phyloP scores from a whole-genome alignment of 176 grass and related monocot genomes.

The Raddia distichophylla region DNA sequence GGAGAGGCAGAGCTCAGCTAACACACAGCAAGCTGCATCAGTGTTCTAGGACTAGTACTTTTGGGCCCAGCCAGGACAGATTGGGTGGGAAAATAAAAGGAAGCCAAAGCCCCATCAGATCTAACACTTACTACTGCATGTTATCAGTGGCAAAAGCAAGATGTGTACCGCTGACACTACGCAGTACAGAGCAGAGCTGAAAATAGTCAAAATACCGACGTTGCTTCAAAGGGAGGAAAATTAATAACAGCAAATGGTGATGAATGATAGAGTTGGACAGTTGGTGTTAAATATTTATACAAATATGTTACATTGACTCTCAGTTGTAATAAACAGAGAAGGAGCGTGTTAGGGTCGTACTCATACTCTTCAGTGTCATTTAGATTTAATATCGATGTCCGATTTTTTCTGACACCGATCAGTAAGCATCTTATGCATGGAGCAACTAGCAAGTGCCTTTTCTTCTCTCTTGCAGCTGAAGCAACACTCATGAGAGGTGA shows the following conservation, averaged over 20 bases:
- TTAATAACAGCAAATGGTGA: too few species aligned
- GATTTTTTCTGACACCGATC: too few species aligned
- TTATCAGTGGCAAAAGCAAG: background rate
- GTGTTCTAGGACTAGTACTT: conserved; percentile 21
- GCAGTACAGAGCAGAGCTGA: background rate
- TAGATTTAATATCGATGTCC: too few species aligned
- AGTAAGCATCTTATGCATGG: conserved; percentile 10
- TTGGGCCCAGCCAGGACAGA: conserved; percentile 28
- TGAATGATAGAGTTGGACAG: too few species aligned
- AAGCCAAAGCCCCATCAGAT: conserved; percentile 2
- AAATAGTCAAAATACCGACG: background rate
- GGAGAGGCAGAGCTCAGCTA: background rate
- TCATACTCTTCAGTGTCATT: too few species aligned
- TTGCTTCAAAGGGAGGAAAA: too few species aligned
- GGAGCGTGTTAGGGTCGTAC: too few species aligned
- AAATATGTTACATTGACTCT: too few species aligned
- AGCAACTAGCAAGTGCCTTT: background rate
- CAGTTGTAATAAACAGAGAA: too few species aligned
- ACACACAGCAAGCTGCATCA: background rate
- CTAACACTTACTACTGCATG: background rate
- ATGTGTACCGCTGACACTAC: background rate
- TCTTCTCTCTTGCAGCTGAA: conserved; percentile 19
- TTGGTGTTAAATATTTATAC: too few species aligned
- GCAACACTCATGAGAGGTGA: conserved; percentile 39
- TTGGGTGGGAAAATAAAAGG: conserved; percentile 35